Evolutionary conservation across 345 rosid species (phyloP).

Genomic region (Euphorbia lathyris): DNA sequence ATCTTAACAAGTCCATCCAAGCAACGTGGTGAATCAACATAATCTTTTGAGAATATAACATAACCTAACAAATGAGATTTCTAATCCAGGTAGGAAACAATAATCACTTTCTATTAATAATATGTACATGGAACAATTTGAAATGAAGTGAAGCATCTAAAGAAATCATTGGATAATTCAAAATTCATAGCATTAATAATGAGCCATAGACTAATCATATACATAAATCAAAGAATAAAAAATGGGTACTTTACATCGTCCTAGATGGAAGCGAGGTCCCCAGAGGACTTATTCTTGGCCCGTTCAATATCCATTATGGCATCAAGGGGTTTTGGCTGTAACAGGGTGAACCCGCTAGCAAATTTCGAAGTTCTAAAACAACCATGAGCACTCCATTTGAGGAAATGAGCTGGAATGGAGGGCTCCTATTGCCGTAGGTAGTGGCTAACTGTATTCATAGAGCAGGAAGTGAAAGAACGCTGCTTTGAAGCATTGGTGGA

Average conservation of each 20-base stretch:
- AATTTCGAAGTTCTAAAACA: slow-evolving; percentile 62
- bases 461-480: slow-evolving; percentile 7
- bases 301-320: slow-evolving; percentile 78
- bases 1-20: too few relatives aligned
- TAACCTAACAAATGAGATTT: neutral
- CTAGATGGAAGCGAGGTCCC: slow-evolving; percentile 81
- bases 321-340: slow-evolving; percentile 79
- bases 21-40: too few relatives aligned
- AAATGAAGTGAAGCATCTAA: neutral
- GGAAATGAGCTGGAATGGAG: slow-evolving; percentile 21
- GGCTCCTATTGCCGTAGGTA: neutral
- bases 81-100: neutral
- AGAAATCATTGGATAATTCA: neutral
- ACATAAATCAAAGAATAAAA: neutral
- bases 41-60: too few relatives aligned
- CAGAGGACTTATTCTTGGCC: slow-evolving; percentile 59
- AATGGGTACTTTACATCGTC: slow-evolving; percentile 54
- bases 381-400: slow-evolving; percentile 70
- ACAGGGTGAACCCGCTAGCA: slow-evolving; percentile 78
- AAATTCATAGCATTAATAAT: neutral
- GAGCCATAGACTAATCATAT: neutral
- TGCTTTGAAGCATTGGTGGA: slow-evolving; percentile 4
- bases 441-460: neutral
- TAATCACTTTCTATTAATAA: neutral
- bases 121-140: neutral